These are phyloP conservation scores for Trapa incisa DNA, from an alignment of 345 rosid species.

Conservation along the genomic window DNA sequence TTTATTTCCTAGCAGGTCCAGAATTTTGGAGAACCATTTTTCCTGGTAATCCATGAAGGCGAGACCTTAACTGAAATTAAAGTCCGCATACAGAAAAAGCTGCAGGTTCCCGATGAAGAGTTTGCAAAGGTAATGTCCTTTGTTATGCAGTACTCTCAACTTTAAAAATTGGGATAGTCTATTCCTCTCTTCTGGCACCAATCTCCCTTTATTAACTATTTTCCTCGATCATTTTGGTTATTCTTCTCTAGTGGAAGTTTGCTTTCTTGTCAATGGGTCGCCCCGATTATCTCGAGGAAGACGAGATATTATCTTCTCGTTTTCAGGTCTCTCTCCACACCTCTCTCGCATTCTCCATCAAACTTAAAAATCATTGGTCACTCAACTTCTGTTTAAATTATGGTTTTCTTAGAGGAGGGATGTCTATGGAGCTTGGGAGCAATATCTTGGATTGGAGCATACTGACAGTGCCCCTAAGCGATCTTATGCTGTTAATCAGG, in stretches of 20 bases:
- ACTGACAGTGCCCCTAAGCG: conserved; percentile 52
- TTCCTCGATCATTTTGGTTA: not conserved
- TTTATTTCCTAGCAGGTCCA: conserved; percentile 31
- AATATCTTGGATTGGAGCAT: conserved; percentile 65
- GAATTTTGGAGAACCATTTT: conserved; percentile 71
- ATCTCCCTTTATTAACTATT: not conserved
- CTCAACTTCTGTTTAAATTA: not conserved
- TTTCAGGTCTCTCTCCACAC: conserved; percentile 38
- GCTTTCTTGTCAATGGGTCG: conserved; percentile 64
- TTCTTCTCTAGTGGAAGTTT: conserved; percentile 47
- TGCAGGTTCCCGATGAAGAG: conserved; percentile 62
- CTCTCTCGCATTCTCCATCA: not conserved
- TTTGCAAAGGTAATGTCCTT: conserved; percentile 34
- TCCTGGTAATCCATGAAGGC: conserved; percentile 55
- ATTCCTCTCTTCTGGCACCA: not conserved
- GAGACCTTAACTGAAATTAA: conserved; percentile 51
- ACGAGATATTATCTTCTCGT: conserved; percentile 43
- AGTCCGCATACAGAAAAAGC: conserved; percentile 48
- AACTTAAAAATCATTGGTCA: not conserved
- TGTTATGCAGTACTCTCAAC: not conserved
- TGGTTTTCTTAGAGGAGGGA: conserved; percentile 30
- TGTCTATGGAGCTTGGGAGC: conserved; percentile 74
- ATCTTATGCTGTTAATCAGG: conserved; percentile 50
- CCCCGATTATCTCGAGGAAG: conserved; percentile 52
- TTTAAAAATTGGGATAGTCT: not conserved